These are phyloP conservation scores for Streptanthus diversifolius DNA, from an alignment of 345 rosid genomes.

Conservation along the genomic window DNA sequence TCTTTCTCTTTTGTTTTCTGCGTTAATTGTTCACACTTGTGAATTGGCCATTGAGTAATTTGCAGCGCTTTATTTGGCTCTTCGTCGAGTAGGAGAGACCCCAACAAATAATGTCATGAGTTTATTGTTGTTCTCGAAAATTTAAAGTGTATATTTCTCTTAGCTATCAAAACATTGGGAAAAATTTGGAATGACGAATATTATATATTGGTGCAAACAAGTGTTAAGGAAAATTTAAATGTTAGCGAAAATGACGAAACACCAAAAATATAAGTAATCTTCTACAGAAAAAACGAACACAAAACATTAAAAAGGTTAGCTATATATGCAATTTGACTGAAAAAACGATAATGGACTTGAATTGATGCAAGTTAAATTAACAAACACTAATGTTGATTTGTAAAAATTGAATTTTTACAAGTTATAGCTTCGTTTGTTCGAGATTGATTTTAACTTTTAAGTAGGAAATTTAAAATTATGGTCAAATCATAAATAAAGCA, in stretches of 20 bases:
- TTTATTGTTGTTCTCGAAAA: background rate
- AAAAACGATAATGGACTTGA: background rate
- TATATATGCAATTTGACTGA: background rate
- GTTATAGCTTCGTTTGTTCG: background rate
- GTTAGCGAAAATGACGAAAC: background rate
- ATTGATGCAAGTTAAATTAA: background rate
- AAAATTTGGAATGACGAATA: background rate
- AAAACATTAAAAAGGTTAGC: background rate
- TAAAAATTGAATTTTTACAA: background rate
- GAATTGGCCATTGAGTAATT: conserved; percentile 7
- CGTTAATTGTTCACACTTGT: background rate
- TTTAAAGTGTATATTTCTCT: background rate
- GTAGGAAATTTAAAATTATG: background rate
- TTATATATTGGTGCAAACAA: background rate
- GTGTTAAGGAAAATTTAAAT: background rate
- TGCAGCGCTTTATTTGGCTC: conserved; percentile 34
- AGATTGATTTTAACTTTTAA: background rate
- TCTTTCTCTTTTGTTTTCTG: background rate
- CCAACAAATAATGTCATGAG: conserved; percentile 10
- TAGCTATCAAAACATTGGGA: background rate
- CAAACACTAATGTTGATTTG: background rate
- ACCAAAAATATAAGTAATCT: background rate
- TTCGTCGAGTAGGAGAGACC: conserved; percentile 18
- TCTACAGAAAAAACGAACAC: background rate
- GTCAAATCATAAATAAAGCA: background rate